These are phyloP conservation scores for Diaporthe vaccinii DNA, from an alignment of 2,329 filamentous ascomycete genomes.

Conservation along the genomic window DNA sequence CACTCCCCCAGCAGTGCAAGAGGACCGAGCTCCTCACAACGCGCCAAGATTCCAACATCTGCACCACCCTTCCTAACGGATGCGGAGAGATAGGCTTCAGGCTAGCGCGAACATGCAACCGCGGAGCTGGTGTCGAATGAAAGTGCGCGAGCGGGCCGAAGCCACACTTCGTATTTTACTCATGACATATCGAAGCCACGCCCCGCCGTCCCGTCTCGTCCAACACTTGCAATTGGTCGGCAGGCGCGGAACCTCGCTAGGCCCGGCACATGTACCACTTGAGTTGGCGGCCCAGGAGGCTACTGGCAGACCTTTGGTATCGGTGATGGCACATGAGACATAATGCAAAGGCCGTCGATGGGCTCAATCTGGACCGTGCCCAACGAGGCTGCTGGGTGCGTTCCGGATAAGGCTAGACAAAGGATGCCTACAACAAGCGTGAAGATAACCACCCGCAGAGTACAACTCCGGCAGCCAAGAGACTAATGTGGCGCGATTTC, in stretches of 20 bases:
- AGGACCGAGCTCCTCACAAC: not conserved
- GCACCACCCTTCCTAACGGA: not conserved
- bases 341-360: not conserved
- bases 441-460: not conserved
- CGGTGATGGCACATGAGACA: not conserved
- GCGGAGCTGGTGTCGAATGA: conserved; percentile 11
- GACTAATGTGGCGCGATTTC: conserved; percentile 8
- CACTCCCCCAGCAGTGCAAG: not conserved
- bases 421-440: not conserved
- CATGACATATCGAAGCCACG: not conserved
- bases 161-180: conserved; percentile 1
- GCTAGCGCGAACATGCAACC: conserved; percentile 27
- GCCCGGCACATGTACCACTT: not conserved
- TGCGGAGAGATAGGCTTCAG: conserved; percentile 15
- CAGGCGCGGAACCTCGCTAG: not conserved
- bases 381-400: not conserved
- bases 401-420: not conserved
- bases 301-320: not conserved
- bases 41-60: conserved; percentile 15
- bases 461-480: conserved; percentile 19
- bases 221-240: not conserved
- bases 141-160: not conserved
- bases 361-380: not conserved
- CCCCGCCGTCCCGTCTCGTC: not conserved
- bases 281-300: not conserved